Base-by-base conservation (phyloP, 768 basidiomycete genomes). In the Trametopsis cervina region DNA sequence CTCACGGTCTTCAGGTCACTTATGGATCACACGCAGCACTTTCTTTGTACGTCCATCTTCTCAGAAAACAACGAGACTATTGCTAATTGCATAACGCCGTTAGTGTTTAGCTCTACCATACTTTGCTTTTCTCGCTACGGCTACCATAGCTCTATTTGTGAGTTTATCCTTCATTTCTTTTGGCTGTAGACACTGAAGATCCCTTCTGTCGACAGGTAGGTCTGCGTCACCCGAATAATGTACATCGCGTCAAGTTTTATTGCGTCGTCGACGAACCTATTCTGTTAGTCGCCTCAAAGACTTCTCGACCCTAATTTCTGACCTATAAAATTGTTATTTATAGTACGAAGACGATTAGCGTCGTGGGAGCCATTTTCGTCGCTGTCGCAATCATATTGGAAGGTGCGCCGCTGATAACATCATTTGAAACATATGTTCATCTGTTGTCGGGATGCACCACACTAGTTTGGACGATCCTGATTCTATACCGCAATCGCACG, bases 221-320 rank as follows among this genome's bases (percentile, higher is more conserved):
- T n/a, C 43, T 52, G 4, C 5, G 9, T 11, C 36, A 52, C 9
- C 51, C 51, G 15, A 15, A 42, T 21, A 5, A 18, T 6, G 51
- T 52, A 15, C 51, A 40, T n/a, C 51, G 51, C 6, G 51, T 36
- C 20, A 15, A 35, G 13, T 52, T 48, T 29, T 52, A 52, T 33
- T 52, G 51, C 44, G 25, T 48, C 40, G 42, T 52, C 2, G 35
- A 52, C 25, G 51, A 52, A 18, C 17, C 12, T 36, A 27, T 23
- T 12, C 35, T 52, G 51, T 52, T 13, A 47, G 51, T 26, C 25
- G 5, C 25, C 2, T 2, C 33, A 13, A 10, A 20, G 29, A 26
- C 33, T 18, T 20, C 21, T 17, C n/a, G 25, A 51, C 29, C 35
- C 10, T 22, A 20, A 9, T 21, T 38, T n/a, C n/a, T n/a, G n/a